A percentile compares a stretch with the other conserved stretches of the same genome.
These are phyloP conservation scores for Apiotrichum porosum DNA, from an alignment of 1,284 basidiomycete species.

Conservation along the genomic window DNA sequence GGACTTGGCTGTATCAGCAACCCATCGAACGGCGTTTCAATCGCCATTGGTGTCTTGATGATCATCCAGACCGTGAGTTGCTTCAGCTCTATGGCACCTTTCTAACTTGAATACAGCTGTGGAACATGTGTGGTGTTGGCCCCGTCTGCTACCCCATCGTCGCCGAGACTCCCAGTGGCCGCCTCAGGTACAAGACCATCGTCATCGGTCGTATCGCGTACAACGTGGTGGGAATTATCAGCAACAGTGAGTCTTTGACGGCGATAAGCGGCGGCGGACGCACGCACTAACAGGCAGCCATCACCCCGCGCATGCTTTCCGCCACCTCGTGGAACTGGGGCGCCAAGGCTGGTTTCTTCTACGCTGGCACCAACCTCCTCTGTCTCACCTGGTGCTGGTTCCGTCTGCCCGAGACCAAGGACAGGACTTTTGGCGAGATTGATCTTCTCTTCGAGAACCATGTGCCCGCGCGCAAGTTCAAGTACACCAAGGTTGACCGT, in stretches of 20 bases:
- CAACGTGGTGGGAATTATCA: conserved; percentile 40
- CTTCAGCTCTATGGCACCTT: too few relatives aligned
- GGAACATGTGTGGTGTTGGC: conserved; percentile 27
- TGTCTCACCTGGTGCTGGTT: conserved; percentile 9
- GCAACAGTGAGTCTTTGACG: too few relatives aligned
- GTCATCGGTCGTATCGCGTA: conserved; percentile 48
- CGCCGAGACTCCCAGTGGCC: conserved; percentile 41
- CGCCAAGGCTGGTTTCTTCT: conserved; percentile 37
- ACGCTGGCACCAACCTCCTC: conserved; percentile 22
- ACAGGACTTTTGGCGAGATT: conserved; percentile 19
- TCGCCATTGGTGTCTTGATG: conserved; percentile 35
- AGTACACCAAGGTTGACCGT: conserved; percentile 12
- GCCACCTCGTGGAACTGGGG: conserved; percentile 33
- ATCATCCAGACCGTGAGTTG: conserved; percentile 35
- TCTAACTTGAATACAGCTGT: too few relatives aligned
- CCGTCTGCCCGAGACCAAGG: conserved; percentile 41
- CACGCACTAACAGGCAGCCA: too few relatives aligned
- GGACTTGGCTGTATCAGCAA: conserved; percentile 38
- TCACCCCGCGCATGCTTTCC: conserved; percentile 21
- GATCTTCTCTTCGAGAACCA: conserved; percentile 38
- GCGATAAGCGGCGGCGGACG: too few relatives aligned
- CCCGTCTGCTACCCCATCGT: conserved; percentile 39
- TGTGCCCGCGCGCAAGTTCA: conserved; percentile 34
- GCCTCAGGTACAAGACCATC: conserved; percentile 49
- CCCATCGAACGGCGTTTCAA: background rate